Conservation (phyloP, 805 yeast species). For the Gaillardinia entomophila region DNA sequence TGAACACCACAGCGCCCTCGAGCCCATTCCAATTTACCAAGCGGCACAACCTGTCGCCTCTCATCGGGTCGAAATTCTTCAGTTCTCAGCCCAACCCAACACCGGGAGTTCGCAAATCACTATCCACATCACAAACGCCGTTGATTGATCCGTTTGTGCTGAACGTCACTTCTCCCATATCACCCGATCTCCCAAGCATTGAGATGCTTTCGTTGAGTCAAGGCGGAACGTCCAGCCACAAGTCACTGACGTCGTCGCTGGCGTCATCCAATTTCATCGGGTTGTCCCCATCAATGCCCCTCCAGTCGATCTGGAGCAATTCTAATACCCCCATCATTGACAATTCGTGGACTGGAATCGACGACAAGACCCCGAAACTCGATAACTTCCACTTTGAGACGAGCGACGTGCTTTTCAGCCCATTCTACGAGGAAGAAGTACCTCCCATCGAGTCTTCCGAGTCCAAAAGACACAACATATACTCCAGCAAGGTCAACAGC, state of each 20-base stretch:
- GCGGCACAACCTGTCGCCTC: slow-evolving; percentile 11
- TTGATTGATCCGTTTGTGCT: no score
- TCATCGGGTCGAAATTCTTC: slow-evolving; percentile 9
- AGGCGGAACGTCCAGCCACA: no score
- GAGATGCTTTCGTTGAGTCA: no score
- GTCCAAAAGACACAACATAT: slow-evolving; percentile 6
- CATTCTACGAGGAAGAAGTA: background rate
- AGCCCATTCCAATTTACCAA: slow-evolving; percentile 2
- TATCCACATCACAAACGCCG: no score
- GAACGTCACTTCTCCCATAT: no score
- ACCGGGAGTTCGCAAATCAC: no score
- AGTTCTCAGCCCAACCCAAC: no score
- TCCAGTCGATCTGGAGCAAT: slow-evolving; percentile 8
- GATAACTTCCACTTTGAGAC: background rate
- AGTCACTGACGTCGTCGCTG: background rate
- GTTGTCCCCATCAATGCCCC: slow-evolving; percentile 3
- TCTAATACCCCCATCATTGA: background rate
- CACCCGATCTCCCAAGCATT: no score
- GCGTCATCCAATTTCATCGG: background rate
- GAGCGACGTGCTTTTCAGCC: background rate
- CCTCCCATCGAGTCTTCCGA: background rate
- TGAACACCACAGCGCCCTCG: slow-evolving; percentile 1
- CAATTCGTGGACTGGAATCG: background rate
- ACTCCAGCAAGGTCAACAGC: slow-evolving; percentile 8
- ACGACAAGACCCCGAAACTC: background rate